Conservation (phyloP, 2,329 filamentous ascomycete species). For the Fusarium longipes region DNA sequence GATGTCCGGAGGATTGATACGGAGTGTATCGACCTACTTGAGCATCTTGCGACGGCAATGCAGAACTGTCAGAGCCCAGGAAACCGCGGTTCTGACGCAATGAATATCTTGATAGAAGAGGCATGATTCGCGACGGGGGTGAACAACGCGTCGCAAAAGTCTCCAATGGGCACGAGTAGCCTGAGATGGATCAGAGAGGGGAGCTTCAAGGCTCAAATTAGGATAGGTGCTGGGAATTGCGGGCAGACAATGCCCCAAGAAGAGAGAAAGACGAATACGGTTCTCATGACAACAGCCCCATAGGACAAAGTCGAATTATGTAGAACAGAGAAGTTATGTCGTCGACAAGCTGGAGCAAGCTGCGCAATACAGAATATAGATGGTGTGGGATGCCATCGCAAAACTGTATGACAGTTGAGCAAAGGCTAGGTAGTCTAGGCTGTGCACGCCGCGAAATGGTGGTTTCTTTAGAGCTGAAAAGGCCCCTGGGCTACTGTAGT, state of each 20-base stretch:
- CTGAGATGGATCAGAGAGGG: slow-evolving; percentile 23
- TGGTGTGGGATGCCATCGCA: slow-evolving; percentile 44
- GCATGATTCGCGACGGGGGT: slow-evolving; percentile 45
- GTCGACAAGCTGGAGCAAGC: slow-evolving; percentile 35
- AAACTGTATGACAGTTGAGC: slow-evolving; percentile 36
- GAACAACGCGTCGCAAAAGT: slow-evolving; percentile 37
- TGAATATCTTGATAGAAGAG: slow-evolving; percentile 45
- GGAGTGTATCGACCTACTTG: slow-evolving; percentile 53
- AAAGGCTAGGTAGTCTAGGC: slow-evolving; percentile 38
- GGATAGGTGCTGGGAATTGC: slow-evolving; percentile 15
- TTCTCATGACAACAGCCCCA: slow-evolving; percentile 37
- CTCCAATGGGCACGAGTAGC: slow-evolving; percentile 24
- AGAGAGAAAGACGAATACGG: slow-evolving; percentile 5
- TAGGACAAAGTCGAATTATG: slow-evolving; percentile 1
- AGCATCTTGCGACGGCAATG: slow-evolving; percentile 60
- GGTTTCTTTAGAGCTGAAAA: slow-evolving; percentile 29
- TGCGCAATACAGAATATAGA: slow-evolving; percentile 21
- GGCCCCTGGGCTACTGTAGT: slow-evolving; percentile 36
- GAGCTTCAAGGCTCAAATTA: slow-evolving; percentile 13
- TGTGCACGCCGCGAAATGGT: slow-evolving; percentile 31
- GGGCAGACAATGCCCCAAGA: slow-evolving; percentile 31
- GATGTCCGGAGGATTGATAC: slow-evolving; percentile 3
- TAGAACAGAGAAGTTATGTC: slow-evolving; percentile 4
- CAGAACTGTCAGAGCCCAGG: slow-evolving; percentile 62
- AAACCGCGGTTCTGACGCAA: slow-evolving; percentile 61